These are phyloP conservation scores for Acer yangbiense DNA, from an alignment of 345 rosid species.

Conservation along the genomic window DNA sequence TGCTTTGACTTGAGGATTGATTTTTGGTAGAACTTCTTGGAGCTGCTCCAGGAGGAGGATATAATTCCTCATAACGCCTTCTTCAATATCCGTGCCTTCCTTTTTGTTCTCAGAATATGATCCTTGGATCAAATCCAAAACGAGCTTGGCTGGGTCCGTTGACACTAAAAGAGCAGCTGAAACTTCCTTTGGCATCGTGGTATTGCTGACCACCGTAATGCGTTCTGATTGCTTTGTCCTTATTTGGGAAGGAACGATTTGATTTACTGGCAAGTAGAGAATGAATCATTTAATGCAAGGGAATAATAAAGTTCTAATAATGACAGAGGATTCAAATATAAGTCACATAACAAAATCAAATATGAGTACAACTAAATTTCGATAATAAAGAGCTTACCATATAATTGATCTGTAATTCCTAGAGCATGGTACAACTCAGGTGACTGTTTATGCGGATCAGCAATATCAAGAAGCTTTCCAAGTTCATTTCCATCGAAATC, in stretches of 20 bases:
- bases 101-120: slow-evolving; percentile 13
- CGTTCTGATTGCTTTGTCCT: slow-evolving; percentile 7
- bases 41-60: slow-evolving; percentile 38
- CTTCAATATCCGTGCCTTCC: slow-evolving; percentile 20
- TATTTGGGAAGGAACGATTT: background rate
- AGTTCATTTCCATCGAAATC: slow-evolving; percentile 46
- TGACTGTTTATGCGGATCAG: slow-evolving; percentile 31
- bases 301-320: background rate
- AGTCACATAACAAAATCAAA: background rate
- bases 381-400: slow-evolving; percentile 28
- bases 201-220: background rate
- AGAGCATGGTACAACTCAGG: slow-evolving; percentile 35
- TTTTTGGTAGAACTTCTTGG: slow-evolving; percentile 24
- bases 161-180: slow-evolving; percentile 13
- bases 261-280: slow-evolving; percentile 7
- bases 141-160: slow-evolving; percentile 40
- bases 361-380: background rate
- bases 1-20: slow-evolving; percentile 27
- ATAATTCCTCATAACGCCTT: slow-evolving; percentile 12
- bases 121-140: slow-evolving; percentile 34
- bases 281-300: background rate
- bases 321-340: background rate
- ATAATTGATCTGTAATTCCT: slow-evolving; percentile 32
- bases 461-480: slow-evolving; percentile 28
- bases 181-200: slow-evolving; percentile 17